Conservation (phyloP, 805 yeast species). For the Myxozyma udenii region DNA sequence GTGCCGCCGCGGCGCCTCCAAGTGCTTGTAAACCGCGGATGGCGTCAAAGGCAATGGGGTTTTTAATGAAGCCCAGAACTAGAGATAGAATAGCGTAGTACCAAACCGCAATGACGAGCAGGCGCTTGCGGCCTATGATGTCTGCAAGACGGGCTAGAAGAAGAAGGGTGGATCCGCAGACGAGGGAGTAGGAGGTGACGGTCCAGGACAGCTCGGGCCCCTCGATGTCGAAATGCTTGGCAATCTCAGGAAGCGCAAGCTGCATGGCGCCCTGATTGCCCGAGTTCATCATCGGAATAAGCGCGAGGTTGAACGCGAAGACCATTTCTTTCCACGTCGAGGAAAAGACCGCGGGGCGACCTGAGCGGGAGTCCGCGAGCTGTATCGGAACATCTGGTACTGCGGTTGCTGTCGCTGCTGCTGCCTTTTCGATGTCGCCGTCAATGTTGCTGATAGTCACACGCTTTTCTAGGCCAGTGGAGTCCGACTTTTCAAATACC, state of each 20-base stretch:
- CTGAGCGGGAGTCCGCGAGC: too few species aligned
- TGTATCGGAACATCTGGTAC: too few species aligned
- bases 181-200: conserved; percentile 43
- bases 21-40: conserved; percentile 48
- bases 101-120: conserved; percentile 40
- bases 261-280: conserved; percentile 43
- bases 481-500: too few species aligned
- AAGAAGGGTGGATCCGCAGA: conserved; percentile 46
- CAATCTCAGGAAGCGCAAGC: conserved; percentile 40
- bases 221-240: conserved; percentile 38
- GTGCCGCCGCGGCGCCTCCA: conserved; percentile 44
- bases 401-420: too few species aligned
- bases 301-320: conserved; percentile 38
- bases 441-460: too few species aligned
- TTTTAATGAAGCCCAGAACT: conserved; percentile 37
- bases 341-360: conserved; percentile 42
- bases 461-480: too few species aligned
- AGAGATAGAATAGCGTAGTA: conserved; percentile 39
- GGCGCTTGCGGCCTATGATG: conserved; percentile 45
- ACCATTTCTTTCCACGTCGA: conserved; percentile 38
- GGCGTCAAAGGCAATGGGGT: conserved; percentile 41
- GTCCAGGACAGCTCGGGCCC: conserved; percentile 49
- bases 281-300: conserved; percentile 45
- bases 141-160: conserved; percentile 48
- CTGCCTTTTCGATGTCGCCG: too few species aligned